phyloP scores from a whole-genome alignment of 1,284 basidiomycete genomes.

The Ceratobasidium sp. region DNA sequence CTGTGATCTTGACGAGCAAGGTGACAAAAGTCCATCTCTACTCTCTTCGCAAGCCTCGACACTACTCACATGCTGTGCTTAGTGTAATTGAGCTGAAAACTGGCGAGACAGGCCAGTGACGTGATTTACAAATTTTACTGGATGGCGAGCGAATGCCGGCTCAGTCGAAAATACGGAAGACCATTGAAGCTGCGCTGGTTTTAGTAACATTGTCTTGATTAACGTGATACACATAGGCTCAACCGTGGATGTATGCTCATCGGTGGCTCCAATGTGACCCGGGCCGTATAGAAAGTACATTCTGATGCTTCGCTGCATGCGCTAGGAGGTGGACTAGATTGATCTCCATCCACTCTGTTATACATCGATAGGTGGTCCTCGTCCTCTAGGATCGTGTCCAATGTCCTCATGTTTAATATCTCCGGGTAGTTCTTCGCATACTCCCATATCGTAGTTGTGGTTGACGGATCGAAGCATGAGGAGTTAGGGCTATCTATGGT shows the following conservation, averaged over 20 bases:
- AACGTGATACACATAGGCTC: background rate
- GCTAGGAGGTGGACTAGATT: background rate
- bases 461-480: background rate
- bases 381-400: conserved; percentile 36
- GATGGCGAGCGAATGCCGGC: no score
- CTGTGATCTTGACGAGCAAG: no score
- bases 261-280: background rate
- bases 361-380: conserved; percentile 13
- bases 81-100: no score
- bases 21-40: no score
- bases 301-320: conserved; percentile 1
- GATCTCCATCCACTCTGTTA: background rate
- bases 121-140: no score
- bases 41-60: no score
- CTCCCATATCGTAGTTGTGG: background rate
- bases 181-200: no score
- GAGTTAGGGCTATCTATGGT: conserved; percentile 7
- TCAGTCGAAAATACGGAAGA: no score
- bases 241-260: background rate
- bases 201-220: background rate
- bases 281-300: conserved; percentile 18
- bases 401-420: conserved; percentile 22
- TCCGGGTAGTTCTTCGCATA: background rate
- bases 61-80: no score
- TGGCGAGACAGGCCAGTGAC: no score